Evolutionary conservation across 1,284 basidiomycete genomes (phyloP).

Genomic region (Ustilago xerochloae): DNA sequence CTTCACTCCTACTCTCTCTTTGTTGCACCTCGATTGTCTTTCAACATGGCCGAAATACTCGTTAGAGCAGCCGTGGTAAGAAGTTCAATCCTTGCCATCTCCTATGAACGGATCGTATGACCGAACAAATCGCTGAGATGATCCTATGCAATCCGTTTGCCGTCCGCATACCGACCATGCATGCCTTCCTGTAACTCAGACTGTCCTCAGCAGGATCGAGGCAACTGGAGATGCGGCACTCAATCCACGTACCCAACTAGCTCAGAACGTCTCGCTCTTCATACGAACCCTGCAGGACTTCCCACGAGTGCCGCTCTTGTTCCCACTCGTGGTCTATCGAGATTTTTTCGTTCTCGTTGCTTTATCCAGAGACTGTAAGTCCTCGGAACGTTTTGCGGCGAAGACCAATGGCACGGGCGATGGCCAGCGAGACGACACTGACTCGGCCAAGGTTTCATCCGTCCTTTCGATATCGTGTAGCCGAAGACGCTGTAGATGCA

Average conservation of each 20-base stretch:
- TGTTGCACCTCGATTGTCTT: no score
- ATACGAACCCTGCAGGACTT: conserved; percentile 19
- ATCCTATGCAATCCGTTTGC: no score
- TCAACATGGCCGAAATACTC: conserved; percentile 15
- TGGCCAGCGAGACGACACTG: no score
- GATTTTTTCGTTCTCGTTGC: conserved; percentile 28
- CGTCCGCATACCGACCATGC: no score
- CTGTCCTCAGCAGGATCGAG: conserved; percentile 1
- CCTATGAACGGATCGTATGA: no score
- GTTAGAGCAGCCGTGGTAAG: conserved; percentile 36
- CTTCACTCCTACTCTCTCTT: no score
- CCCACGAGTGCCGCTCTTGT: conserved; percentile 9
- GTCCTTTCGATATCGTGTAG: no score
- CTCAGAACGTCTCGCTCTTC: conserved; percentile 13
- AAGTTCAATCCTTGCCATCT: background rate
- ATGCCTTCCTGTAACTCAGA: background rate
- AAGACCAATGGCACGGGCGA: no score
- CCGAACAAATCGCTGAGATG: no score
- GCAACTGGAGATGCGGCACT: no score
- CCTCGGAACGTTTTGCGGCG: no score
- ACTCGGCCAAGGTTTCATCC: background rate
- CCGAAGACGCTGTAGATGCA: conserved; percentile 21
- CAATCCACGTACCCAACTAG: background rate
- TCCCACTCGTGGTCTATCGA: conserved; percentile 12
- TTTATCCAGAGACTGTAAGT: conserved; percentile 21